These are phyloP conservation scores for Pyricularia sp. DNA, from an alignment of 2,329 filamentous ascomycete genomes.

Conservation along the genomic window DNA sequence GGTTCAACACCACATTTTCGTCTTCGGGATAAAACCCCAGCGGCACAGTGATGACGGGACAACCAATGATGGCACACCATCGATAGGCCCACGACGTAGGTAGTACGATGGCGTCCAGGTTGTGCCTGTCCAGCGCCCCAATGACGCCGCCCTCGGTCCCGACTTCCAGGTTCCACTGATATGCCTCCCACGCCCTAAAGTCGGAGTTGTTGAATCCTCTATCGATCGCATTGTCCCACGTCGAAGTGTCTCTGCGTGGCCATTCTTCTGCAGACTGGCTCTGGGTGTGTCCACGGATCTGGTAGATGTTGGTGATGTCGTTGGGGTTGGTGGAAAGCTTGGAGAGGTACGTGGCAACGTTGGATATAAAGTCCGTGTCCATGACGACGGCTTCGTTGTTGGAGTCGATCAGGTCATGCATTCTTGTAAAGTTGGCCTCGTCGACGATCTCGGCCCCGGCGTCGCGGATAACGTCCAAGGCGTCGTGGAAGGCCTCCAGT, in stretches of 20 bases:
- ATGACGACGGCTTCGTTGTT: background rate
- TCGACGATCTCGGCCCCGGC: conserved; percentile 3
- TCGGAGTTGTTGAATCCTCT: conserved; percentile 43
- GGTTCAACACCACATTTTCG: background rate
- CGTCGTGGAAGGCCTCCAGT: background rate
- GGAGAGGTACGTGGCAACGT: conserved; percentile 46
- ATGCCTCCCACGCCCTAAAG: conserved; percentile 45
- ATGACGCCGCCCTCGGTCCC: conserved; percentile 50
- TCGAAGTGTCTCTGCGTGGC: conserved; percentile 45
- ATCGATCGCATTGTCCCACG: conserved; percentile 47
- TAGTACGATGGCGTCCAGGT: conserved; percentile 51
- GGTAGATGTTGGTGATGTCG: conserved; percentile 38
- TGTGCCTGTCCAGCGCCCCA: conserved; percentile 22
- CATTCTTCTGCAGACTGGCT: conserved; percentile 41
- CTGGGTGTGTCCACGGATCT: conserved; percentile 48
- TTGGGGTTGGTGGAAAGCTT: conserved; percentile 48
- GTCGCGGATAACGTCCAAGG: background rate
- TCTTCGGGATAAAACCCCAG: background rate
- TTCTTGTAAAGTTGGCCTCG: conserved; percentile 1
- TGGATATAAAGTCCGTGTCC: conserved; percentile 46
- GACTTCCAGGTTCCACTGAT: conserved; percentile 41
- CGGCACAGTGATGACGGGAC: conserved; percentile 38
- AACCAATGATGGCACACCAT: conserved; percentile 1
- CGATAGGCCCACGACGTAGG: conserved; percentile 39
- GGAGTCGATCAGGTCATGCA: background rate